Conservation (phyloP, 805 yeast species). For the Wickerhamiella domercqiae region DNA sequence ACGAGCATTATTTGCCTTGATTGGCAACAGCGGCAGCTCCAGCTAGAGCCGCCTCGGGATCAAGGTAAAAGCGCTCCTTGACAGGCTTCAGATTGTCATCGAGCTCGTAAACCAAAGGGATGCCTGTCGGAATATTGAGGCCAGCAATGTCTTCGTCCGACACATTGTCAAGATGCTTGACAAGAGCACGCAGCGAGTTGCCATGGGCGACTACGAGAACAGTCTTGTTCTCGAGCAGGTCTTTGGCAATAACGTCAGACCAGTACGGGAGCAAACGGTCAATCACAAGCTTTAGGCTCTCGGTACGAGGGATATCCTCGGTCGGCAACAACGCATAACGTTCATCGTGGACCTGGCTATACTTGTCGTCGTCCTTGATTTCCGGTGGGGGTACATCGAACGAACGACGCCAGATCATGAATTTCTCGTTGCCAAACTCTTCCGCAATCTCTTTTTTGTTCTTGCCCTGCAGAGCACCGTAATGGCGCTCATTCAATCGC, state of each 20-base stretch:
- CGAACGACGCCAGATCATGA: constrained; percentile 96
- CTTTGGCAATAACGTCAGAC: constrained; percentile 81
- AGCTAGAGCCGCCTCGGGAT: constrained; percentile 98
- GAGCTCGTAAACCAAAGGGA: constrained; percentile 92
- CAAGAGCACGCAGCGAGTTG: constrained; percentile 92
- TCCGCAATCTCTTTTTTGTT: constrained; percentile 89
- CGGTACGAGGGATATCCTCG: constrained; percentile 79
- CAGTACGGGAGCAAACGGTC: constrained; percentile 95
- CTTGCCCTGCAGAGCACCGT: constrained; percentile 97
- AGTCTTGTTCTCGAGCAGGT: constrained; percentile 72
- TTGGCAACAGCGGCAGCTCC: constrained; percentile 99
- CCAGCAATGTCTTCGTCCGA: constrained; percentile 86
- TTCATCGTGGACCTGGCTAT: constrained; percentile 70
- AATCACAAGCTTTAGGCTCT: constrained; percentile 85
- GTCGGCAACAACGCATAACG: constrained; percentile 79
- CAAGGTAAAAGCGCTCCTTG: constrained; percentile 90
- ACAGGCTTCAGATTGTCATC: constrained; percentile 75
- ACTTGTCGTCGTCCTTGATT: constrained; percentile 62
- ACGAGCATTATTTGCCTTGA: constrained; percentile 60
- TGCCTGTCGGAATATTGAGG: constrained; percentile 96
- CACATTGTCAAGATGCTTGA: constrained; percentile 87
- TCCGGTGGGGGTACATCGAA: constrained; percentile 93
- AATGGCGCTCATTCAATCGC: constrained; percentile 98
- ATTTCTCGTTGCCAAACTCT: constrained; percentile 77
- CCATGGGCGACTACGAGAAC: constrained; percentile 95